These are phyloP conservation scores for Sesbania bispinosa DNA, from an alignment of 306 rosid genomes.

Conservation along the genomic window DNA sequence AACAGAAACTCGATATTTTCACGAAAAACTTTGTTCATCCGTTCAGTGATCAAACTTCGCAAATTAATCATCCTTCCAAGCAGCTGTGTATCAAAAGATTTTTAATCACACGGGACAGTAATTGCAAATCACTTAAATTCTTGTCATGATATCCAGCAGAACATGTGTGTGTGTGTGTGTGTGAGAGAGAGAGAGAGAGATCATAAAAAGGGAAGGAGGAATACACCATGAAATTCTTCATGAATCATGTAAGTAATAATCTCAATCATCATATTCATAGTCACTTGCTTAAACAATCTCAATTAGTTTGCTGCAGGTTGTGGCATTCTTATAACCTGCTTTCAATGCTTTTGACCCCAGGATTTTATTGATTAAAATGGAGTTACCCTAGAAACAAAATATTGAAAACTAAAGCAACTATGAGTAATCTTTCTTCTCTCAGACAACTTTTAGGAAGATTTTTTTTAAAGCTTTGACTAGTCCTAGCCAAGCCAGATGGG, in stretches of 20 bases:
- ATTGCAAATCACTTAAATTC: not conserved
- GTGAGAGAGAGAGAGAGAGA: not conserved
- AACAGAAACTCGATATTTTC: slow-evolving; percentile 82
- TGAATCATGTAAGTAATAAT: not conserved
- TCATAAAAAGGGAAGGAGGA: not conserved
- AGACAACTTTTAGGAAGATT: not conserved
- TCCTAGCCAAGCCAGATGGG: not conserved
- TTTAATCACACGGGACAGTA: slow-evolving; percentile 3
- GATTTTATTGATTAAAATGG: not conserved
- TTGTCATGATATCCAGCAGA: not conserved
- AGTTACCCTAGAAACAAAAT: not conserved
- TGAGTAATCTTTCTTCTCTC: not conserved
- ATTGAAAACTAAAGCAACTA: not conserved
- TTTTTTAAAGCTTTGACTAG: not conserved
- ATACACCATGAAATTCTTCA: not conserved
- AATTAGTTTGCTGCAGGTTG: not conserved
- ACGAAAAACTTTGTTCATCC: slow-evolving; percentile 74
- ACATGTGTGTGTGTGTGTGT: not conserved
- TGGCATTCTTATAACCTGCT: not conserved
- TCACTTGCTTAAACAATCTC: not conserved
- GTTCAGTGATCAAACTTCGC: slow-evolving; percentile 66
- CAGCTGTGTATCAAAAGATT: slow-evolving; percentile 49
- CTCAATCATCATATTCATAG: not conserved
- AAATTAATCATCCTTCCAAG: slow-evolving; percentile 84
- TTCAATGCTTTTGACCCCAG: slow-evolving; percentile 10